Base-by-base conservation (phyloP, 78 protist species). In the Acrasis kona region DNA sequence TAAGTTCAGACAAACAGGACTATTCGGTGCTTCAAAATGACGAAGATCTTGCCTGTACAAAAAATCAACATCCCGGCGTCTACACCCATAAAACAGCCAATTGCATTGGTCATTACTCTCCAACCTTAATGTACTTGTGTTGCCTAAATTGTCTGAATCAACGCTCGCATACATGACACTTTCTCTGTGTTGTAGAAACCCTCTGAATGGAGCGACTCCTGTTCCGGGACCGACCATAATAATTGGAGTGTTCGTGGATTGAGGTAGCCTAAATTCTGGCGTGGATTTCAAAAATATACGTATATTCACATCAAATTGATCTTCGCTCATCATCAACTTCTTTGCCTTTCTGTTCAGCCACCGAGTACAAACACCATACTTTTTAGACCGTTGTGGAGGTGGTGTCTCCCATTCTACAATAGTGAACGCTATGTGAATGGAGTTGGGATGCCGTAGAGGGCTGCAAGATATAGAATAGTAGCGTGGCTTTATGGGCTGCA, bases 381-480 rank as follows among this genome's bases (percentile, higher is more conserved):
- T n/a, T n/a, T n/a, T n/a, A n/a, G n/a, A n/a, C n/a, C n/a, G n/a
- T n/a, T n/a, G n/a, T n/a, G n/a, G n/a, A n/a, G 34, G 72, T n/a
- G n/a, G n/a, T n/a, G n/a, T n/a, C n/a, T n/a, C n/a, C n/a, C n/a
- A n/a, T n/a, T n/a, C n/a, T n/a, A n/a, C n/a, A n/a, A n/a, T n/a
- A n/a, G n/a, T 72, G 78, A 70, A 72, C 30, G 84, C 84, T 38
- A 80, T 65, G 64, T 57, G 57, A 35, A 69, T 35, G 0, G 36
- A 19, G 3, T 6, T 67, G 4, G 42, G 42, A 30, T 65, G 68
- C 50, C 4, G 37, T 8, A 3, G 65, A 9, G 74, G 72, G 31
- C 64, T 2, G 34, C 30, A 28, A 8, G 79, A 10, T 7, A 70
- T 72, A 3, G 79, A 74, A 41, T 74, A 81, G 50, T 64, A 74